Conservation (phyloP, 202 grass and related monocot species). For the Eragrostis tef region DNA sequence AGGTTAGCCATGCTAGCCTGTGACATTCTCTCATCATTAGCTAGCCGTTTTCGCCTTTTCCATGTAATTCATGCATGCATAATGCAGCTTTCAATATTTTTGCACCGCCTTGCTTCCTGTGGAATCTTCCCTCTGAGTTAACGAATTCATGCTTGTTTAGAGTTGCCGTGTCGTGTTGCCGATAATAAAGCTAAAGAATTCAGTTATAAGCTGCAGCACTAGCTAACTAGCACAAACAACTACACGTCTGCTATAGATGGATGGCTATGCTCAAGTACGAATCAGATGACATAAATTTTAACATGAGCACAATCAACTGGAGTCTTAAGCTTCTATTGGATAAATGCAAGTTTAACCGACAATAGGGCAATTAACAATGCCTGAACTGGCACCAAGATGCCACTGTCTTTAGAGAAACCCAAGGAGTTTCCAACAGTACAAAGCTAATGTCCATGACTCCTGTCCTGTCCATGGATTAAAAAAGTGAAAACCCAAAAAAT, state of each 20-base stretch:
- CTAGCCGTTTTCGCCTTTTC: constrained; percentile 36
- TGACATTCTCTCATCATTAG: constrained; percentile 49
- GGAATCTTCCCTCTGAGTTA: constrained; percentile 26
- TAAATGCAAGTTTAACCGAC: constrained; percentile 16
- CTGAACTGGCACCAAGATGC: neutral
- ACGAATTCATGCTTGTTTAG: neutral
- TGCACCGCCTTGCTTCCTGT: constrained; percentile 26
- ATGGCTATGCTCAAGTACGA: neutral
- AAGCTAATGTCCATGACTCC: constrained; percentile 51
- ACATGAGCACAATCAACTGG: neutral
- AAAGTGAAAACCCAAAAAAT: constrained; percentile 8
- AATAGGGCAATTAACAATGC: constrained; percentile 15
- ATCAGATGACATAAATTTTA: neutral
- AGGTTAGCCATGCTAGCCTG: constrained; percentile 53
- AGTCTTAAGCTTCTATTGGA: neutral
- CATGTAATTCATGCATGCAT: constrained; percentile 33
- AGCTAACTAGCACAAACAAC: neutral
- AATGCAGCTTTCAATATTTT: constrained; percentile 40
- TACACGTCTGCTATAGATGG: neutral
- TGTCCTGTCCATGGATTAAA: constrained; percentile 44
- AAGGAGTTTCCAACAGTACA: constrained; percentile 37
- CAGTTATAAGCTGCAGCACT: neutral
- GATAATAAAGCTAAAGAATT: neutral
- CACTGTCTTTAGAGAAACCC: constrained; percentile 31
- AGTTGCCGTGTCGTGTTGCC: constrained; percentile 9